Evolutionary conservation across 1,284 basidiomycete genomes (phyloP), one percentile per base, ranked within the genome.

Genomic region (Moesziomyces aphidis): DNA sequence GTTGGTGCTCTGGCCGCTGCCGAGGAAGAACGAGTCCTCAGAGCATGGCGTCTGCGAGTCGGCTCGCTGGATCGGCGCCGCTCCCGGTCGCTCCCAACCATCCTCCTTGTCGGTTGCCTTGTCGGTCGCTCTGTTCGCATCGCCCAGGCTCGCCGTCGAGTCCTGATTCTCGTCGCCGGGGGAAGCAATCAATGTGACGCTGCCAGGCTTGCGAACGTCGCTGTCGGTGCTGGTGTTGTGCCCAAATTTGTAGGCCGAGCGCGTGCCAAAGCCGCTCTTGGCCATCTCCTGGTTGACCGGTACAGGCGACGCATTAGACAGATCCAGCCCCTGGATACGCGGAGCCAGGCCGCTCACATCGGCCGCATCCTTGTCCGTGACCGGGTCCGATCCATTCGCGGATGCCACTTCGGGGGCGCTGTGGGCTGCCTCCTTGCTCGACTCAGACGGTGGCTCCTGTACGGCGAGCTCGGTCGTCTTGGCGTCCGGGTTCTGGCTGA

Each of bases 41-140:
- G 61, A 71, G 17, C 67, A 71, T 1, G 68, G 73, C 26, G 73
- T 75, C 45, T 62, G 63, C 11, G 73, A 71, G 39, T 75, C 68
- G 26, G 57, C 53, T n/a, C 68, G 55, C 22, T 36, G 31, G 11
- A 73, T 54, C 21, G 57, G 61, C 17, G 50, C 42, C 6, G 54
- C 45, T 17, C 64, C 53, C 10, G 57, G 34, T 19, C 58, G 46
- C 22, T 67, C 64, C 64, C 64, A 67, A 21, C 43, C 39, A 7
- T 57, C 50, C 15, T 55, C 50, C 13, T 24, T 34, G 3, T 42
- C 39, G 8, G 26, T 15, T 34, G 17, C 31, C 34, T 9, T 50
- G 21, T 56, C 49, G 9, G 34, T 28, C 34, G 56, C 54, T 24
- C 56, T 52, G 46, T 13, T 47, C 23, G 43, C 45, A 6, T 53